Conservation (phyloP, 164 flowering plant species). For the Vitis labrusca region DNA sequence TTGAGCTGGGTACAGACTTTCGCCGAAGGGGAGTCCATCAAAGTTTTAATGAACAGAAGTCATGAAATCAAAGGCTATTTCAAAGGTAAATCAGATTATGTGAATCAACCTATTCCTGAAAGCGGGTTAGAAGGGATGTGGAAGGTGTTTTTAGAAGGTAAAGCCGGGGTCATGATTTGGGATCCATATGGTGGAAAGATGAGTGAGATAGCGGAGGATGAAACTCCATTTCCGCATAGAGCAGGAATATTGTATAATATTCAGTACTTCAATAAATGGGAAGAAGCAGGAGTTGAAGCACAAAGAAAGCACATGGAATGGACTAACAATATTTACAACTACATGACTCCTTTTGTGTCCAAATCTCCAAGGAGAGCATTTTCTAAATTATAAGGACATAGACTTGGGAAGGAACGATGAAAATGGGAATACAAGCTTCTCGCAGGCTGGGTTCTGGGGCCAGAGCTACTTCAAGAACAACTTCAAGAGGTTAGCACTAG, state of each 20-base stretch:
- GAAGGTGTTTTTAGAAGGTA: not conserved
- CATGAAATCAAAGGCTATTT: not conserved
- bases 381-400: conserved; percentile 19
- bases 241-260: not conserved
- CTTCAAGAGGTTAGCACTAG: conserved; percentile 21
- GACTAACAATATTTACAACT: not conserved
- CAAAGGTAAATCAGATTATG: conserved; percentile 1
- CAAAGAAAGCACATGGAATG: not conserved
- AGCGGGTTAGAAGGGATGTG: not conserved
- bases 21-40: too few relatives aligned
- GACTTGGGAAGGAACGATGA: conserved; percentile 21
- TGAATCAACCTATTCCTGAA: not conserved
- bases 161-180: not conserved
- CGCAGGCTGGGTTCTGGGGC: conserved; percentile 17
- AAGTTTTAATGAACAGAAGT: too few relatives aligned
- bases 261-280: not conserved
- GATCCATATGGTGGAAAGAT: conserved; percentile 3
- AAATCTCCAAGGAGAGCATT: conserved; percentile 21
- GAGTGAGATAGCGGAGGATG: not conserved
- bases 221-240: conserved; percentile 3
- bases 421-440: conserved; percentile 9
- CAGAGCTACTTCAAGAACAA: conserved; percentile 15
- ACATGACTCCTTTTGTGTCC: conserved; percentile 26
- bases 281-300: not conserved
- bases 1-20: too few relatives aligned